Conservation (phyloP, 805 yeast genomes). For the Wickerhamiella domercqiae region DNA sequence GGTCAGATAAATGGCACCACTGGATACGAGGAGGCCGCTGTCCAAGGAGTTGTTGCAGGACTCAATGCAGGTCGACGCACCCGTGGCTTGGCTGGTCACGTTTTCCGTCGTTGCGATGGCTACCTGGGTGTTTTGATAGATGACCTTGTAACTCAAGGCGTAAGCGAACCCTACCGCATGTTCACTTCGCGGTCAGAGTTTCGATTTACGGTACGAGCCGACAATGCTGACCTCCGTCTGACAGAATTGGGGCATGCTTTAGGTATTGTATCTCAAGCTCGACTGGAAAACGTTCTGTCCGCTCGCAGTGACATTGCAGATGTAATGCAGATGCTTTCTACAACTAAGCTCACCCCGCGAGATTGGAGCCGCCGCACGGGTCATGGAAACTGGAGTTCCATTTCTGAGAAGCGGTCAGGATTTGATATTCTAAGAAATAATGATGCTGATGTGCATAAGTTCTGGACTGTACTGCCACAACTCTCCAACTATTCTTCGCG, state of each 20-base stretch:
- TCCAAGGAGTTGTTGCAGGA: constrained; percentile 93
- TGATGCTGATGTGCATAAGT: constrained; percentile 52
- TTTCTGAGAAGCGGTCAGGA: constrained; percentile 31
- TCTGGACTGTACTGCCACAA: constrained; percentile 26
- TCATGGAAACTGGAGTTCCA: constrained; percentile 30
- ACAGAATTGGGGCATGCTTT: constrained; percentile 49
- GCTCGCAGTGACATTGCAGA: constrained; percentile 34
- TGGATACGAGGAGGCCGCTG: constrained; percentile 97
- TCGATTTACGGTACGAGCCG: constrained; percentile 77
- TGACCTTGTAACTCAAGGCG: constrained; percentile 89
- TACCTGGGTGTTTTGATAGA: constrained; percentile 86
- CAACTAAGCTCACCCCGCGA: constrained; percentile 34
- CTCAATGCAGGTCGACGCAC: constrained; percentile 70
- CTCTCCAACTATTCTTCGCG: constrained; percentile 24
- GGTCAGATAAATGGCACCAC: constrained; percentile 99
- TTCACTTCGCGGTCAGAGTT: constrained; percentile 93
- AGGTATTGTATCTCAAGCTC: constrained; percentile 49
- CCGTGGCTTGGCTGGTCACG: constrained; percentile 30
- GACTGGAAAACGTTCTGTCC: constrained; percentile 35
- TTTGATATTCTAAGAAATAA: constrained; percentile 25
- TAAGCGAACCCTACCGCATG: constrained; percentile 95
- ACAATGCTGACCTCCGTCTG: constrained; percentile 80
- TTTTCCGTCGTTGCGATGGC: constrained; percentile 63
- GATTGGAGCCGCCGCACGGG: constrained; percentile 46
- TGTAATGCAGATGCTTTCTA: constrained; percentile 32